Base-by-base conservation (phyloP, 495 filamentous ascomycete species). In the Halenospora varia region DNA sequence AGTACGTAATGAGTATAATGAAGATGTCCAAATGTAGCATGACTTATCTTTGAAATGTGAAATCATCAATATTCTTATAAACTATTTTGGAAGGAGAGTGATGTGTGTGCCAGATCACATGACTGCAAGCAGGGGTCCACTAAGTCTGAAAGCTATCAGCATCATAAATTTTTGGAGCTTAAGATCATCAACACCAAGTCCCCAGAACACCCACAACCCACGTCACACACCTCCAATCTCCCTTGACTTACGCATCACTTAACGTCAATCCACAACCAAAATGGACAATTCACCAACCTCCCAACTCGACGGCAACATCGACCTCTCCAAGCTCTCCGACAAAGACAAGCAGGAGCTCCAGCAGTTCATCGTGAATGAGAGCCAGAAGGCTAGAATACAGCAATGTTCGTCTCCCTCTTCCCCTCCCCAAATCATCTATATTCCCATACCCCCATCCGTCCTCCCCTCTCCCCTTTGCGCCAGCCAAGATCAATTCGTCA, bases 271-370 rank as follows among this genome's bases (percentile, higher is more conserved):
- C n/a, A n/a, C n/a, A n/a, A n/a, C n/a, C n/a, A 75, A 26, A 44
- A 77, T 80, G 78, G 75, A 78, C n/a, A n/a, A n/a, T 56, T 62
- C 67, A 41, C 55, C 63, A 41, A 29, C 62, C 58, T 59, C 61
- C 48, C 49, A 71, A 52, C 67, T 69, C 24, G 62, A 72, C 11
- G 42, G 41, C 25, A 58, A 72, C 58, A 48, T 77, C 62, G 87
- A 92, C 66, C 69, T 91, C 65, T 80, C 80, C 67, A 83, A 82
- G 68, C 88, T 96, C 72, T 88, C 78, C 62, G 85, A 90, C 10
- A 82, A 78, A 61, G 92, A 96, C 74, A 92, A 89, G 79, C 79
- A 85, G 60, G 92, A 98, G 73, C 79, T 98, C 48, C 86, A 89
- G 66, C 83, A 88, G 65, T 87, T 92, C 68, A 73, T 97, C 48